Conservation (phyloP, 2,329 filamentous ascomycete species). For the Cytospora piceae region DNA sequence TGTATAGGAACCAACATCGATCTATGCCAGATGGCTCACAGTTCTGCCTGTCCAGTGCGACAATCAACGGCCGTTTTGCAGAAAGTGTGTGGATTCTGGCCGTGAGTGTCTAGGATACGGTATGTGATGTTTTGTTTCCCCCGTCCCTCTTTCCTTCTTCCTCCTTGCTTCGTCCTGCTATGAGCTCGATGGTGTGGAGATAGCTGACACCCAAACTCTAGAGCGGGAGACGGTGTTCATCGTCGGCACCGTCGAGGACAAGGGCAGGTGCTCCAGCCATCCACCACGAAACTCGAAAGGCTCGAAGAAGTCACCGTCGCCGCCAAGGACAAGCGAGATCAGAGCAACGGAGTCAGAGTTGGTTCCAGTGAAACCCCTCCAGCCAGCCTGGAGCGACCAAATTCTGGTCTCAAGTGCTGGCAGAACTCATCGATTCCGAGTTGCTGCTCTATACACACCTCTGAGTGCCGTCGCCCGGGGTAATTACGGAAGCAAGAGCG, state of each 20-base stretch:
- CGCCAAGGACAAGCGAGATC: slow-evolving; percentile 33
- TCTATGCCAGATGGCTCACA: neutral
- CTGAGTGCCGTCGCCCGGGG: slow-evolving; percentile 42
- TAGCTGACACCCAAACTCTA: slow-evolving; percentile 3
- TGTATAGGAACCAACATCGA: neutral
- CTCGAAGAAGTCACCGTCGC: slow-evolving; percentile 38
- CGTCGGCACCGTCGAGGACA: slow-evolving; percentile 58
- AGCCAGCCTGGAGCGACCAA: slow-evolving; percentile 56
- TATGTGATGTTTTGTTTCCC: slow-evolving; percentile 31
- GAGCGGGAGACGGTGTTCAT: slow-evolving; percentile 63
- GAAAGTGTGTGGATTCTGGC: slow-evolving; percentile 62
- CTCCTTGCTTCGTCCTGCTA: neutral
- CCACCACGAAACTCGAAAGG: slow-evolving; percentile 52
- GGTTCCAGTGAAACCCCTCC: slow-evolving; percentile 45
- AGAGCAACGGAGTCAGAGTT: slow-evolving; percentile 39
- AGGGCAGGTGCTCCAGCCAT: slow-evolving; percentile 60
- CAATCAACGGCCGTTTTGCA: slow-evolving; percentile 62
- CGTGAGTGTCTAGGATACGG: slow-evolving; percentile 65
- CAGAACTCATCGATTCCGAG: slow-evolving; percentile 44
- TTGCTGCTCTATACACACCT: slow-evolving; percentile 51
- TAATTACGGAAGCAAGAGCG: slow-evolving; percentile 32
- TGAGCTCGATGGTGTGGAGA: neutral
- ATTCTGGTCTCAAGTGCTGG: slow-evolving; percentile 46
- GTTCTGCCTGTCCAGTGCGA: slow-evolving; percentile 53
- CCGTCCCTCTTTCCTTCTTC: neutral